Base-by-base conservation (phyloP, 1,284 basidiomycete species). In the Moniliophthora roreri region DNA sequence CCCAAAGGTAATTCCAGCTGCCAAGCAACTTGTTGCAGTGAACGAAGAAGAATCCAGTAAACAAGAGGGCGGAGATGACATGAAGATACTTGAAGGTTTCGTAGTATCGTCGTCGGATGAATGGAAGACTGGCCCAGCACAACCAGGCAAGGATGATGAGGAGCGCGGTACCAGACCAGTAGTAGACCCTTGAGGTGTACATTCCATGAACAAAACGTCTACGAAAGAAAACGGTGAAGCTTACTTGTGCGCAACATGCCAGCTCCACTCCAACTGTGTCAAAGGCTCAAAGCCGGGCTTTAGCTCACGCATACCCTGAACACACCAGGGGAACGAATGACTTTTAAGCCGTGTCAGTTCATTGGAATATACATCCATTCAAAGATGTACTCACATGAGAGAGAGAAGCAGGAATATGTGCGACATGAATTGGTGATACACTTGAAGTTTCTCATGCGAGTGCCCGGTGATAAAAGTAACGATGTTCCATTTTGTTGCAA, bases 1-100 rank as follows among this genome's bases (percentile, higher is more conserved):
- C 46, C 21, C 28, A 48, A 28, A 35, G 36, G 26, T 48, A 48
- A 8, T 48, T 28, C 46, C 46, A 48, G 23, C 46, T 48, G 3
- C 46, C 46, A 35, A 48, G 46, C 24, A 48, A 28, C 46, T 48
- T 48, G 18, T 48, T 48, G 28, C 46, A 48, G 16, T 48, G 46
- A 11, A 48, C 7, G 46, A 48, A 48, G 46, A 48, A 48, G 23
- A 48, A 48, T 3, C 13, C 32, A 6, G 36, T 48, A 16, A 48
- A 48, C 11, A 48, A 28, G 11, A 48, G 15, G 9, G 46, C 46
- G 4, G 46, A 36, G 46, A 35, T 20, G 46, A 48, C 46, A 13
- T 48, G 46, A 16, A 48, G 46, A 28, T 48, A 48, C 28, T 48
- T 48, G 32, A 48, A 48, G 3, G 36, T 16, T 35, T 48, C 46